phyloP scores from a whole-genome alignment of 164 flowering plant species.

The Chimonanthus praecox region DNA sequence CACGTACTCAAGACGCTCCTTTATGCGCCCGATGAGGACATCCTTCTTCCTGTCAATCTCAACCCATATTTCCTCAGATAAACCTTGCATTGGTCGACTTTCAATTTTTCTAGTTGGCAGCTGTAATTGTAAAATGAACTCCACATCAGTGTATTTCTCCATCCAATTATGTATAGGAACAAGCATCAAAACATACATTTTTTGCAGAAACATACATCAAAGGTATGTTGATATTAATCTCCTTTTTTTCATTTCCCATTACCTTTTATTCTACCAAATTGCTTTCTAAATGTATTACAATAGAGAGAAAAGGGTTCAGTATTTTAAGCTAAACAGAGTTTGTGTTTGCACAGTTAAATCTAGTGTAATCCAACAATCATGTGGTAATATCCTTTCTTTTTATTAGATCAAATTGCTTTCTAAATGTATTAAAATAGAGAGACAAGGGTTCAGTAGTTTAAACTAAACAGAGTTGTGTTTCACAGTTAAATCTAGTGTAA shows the following conservation, averaged over 20 bases:
- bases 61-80: constrained; percentile 70
- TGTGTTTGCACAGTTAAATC: not conserved
- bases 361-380: too few species aligned
- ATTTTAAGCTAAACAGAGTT: too few species aligned
- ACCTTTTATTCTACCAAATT: not conserved
- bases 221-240: too few species aligned
- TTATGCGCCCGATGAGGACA: constrained; percentile 56
- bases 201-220: not conserved
- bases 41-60: constrained; percentile 66
- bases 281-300: not conserved
- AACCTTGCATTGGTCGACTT: constrained; percentile 73
- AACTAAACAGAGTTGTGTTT: too few species aligned
- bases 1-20: constrained; percentile 58
- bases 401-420: too few species aligned
- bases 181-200: not conserved
- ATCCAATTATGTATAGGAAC: not conserved
- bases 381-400: too few species aligned
- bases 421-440: too few species aligned
- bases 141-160: not conserved
- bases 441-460: too few species aligned
- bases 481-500: too few species aligned
- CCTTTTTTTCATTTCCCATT: not conserved
- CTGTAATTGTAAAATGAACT: constrained; percentile 25
- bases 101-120: constrained; percentile 55
- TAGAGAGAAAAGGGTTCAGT: too few species aligned